Evolutionary conservation across 495 filamentous ascomycete genomes (phyloP).

Genomic region (Talaromyces proteolyticus): DNA sequence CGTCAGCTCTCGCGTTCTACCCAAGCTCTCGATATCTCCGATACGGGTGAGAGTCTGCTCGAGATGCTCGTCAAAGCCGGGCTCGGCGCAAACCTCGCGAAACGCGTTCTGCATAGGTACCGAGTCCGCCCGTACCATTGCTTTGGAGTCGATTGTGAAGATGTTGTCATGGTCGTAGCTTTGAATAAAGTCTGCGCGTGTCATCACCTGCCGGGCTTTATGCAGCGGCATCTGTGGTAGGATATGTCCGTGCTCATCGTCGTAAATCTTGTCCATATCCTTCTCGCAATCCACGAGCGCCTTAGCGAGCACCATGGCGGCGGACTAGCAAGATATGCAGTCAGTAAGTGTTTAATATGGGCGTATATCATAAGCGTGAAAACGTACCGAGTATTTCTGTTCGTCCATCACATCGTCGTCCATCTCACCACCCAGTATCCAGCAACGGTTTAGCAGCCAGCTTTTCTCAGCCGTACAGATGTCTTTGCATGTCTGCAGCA

Average conservation of each 20-base stretch:
- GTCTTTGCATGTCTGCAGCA: constrained; percentile 68
- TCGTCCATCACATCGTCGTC: constrained; percentile 99
- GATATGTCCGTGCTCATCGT: constrained; percentile 62
- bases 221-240: constrained; percentile 81
- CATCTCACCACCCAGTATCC: constrained; percentile 89
- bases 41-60: constrained; percentile 81
- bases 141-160: constrained; percentile 86
- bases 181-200: constrained; percentile 88
- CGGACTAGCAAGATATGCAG: constrained; percentile 49
- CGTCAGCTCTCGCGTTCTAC: constrained; percentile 84
- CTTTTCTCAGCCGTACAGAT: constrained; percentile 82
- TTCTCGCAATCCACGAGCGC: constrained; percentile 77
- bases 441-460: constrained; percentile 93
- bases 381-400: constrained; percentile 77
- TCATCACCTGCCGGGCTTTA: constrained; percentile 87
- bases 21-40: constrained; percentile 83
- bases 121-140: constrained; percentile 85
- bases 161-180: constrained; percentile 89
- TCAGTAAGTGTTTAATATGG: constrained; percentile 3
- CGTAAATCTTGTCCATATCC: constrained; percentile 57
- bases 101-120: constrained; percentile 97
- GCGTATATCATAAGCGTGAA: background rate
- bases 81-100: constrained; percentile 63
- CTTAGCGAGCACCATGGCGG: constrained; percentile 89
- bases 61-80: constrained; percentile 75